Evolutionary conservation across 2,329 filamentous ascomycete genomes (phyloP), one percentile per base, ranked within the genome.

Genomic region (Cytospora leucostoma): DNA sequence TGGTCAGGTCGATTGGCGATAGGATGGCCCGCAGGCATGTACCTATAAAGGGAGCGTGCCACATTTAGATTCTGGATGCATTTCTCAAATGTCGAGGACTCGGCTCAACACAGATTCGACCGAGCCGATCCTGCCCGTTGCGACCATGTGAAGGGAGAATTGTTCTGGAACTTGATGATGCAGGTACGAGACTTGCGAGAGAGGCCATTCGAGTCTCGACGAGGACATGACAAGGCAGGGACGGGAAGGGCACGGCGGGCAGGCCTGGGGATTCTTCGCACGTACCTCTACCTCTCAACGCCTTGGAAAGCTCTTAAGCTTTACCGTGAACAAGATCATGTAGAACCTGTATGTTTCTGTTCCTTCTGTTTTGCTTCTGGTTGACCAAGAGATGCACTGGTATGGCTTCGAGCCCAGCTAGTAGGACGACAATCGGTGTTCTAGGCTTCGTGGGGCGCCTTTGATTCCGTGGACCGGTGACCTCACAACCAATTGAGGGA

Each of bases 11-110:
- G 64, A 53, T 59, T 68, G 71, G 44, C 68, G 72, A 74, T 74
- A 70, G 67, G 73, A 67, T 72, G 66, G 68, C 70, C 73, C 72
- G 68, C 70, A 75, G 78, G 77, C 75, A 79, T 77, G 74, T 75
- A 77, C 74, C 77, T 80, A 73, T 72, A 71, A 72, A 71, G 72
- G 71, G 70, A 69, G 67, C 67, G 54, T 37, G 68, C 71, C 68
- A 71, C 70, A 71, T 58, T 61, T 32, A 61, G 56, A 66, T 57
- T 63, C 47, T 57, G 35, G 32, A 51, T 40, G 33, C 19, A 47
- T 34, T 15, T 10, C 60, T 50, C 33, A 44, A 40, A n/a, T 50
- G 27, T 37, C 7, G 17, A 21, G 34, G 50, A 17, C 32, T 54
- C 54, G 54, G 4, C 27, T 4, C 27, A 27, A 27, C 27, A 32